phyloP scores from a whole-genome alignment of 176 grass and related monocot genomes.

The Zoysia japonica region DNA sequence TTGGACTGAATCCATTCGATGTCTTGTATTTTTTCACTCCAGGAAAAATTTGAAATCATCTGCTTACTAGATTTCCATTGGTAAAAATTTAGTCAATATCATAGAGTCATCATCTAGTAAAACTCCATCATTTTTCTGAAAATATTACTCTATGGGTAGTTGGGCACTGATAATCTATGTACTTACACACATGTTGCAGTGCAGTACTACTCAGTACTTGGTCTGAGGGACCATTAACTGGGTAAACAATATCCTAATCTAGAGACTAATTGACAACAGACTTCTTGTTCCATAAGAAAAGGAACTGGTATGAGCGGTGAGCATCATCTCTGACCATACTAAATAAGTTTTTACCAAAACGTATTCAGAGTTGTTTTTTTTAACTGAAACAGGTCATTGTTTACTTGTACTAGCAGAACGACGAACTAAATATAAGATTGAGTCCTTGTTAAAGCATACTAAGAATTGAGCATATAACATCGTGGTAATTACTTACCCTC shows the following conservation, averaged over 20 bases:
- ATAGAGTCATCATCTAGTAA: too few species aligned
- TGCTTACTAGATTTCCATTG: too few species aligned
- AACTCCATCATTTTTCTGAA: too few species aligned
- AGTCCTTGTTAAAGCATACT: constrained; percentile 3
- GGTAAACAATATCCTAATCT: constrained; percentile 17
- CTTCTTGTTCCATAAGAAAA: not conserved
- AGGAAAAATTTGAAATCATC: not conserved
- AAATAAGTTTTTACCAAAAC: not conserved
- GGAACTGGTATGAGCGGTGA: not conserved
- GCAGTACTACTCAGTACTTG: constrained; percentile 23
- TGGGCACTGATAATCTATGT: too few species aligned
- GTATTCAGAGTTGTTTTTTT: constrained; percentile 2
- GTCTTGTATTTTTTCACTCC: not conserved
- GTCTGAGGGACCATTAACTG: constrained; percentile 42
- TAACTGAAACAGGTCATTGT: not conserved
- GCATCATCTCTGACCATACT: not conserved
- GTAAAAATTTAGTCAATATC: too few species aligned
- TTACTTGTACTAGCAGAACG: not conserved
- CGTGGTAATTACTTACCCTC: constrained; percentile 51
- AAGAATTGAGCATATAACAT: not conserved
- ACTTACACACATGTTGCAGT: constrained; percentile 41
- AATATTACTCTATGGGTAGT: too few species aligned
- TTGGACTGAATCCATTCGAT: not conserved
- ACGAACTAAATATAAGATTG: not conserved
- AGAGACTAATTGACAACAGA: not conserved